phyloP scores from a whole-genome alignment of 2,329 filamentous ascomycete species.

The Phoma sp. region DNA sequence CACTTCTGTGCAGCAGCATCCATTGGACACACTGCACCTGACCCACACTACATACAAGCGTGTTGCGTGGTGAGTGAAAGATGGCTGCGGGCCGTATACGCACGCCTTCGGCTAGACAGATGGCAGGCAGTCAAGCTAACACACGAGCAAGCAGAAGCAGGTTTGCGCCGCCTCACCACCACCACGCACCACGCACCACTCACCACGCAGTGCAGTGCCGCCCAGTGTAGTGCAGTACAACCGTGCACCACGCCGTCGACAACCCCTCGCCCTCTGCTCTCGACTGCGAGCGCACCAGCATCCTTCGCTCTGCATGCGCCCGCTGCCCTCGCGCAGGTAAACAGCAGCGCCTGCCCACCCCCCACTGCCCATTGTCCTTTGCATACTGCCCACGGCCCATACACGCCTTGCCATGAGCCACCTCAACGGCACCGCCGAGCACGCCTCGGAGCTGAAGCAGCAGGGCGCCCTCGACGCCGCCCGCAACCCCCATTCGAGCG shows the following conservation, averaged over 20 bases:
- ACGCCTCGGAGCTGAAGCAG: conserved; percentile 73
- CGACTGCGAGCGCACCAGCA: neutral
- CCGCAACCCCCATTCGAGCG: conserved; percentile 69
- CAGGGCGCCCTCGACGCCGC: conserved; percentile 82
- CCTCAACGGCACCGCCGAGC: conserved; percentile 23
- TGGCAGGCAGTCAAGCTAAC: conserved; percentile 9
- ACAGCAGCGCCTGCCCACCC: neutral
- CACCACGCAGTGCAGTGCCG: neutral
- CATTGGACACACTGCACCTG: neutral
- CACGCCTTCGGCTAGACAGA: conserved; percentile 7
- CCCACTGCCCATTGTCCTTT: conserved; percentile 14
- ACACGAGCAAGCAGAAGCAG: conserved; percentile 29
- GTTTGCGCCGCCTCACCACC: conserved; percentile 22
- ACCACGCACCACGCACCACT: neutral
- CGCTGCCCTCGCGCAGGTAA: conserved; percentile 1
- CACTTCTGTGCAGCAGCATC: neutral
- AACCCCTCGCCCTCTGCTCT: neutral
- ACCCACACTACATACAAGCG: neutral
- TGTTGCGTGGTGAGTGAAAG: neutral
- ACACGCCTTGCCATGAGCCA: conserved; percentile 4
- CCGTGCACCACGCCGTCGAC: neutral
- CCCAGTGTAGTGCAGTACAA: too few relatives aligned
- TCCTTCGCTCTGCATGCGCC: conserved; percentile 7
- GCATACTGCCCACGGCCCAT: neutral
- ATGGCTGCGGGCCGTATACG: conserved; percentile 9